Conservation (phyloP, 495 filamentous ascomycete genomes). For the Immersiella caudata region DNA sequence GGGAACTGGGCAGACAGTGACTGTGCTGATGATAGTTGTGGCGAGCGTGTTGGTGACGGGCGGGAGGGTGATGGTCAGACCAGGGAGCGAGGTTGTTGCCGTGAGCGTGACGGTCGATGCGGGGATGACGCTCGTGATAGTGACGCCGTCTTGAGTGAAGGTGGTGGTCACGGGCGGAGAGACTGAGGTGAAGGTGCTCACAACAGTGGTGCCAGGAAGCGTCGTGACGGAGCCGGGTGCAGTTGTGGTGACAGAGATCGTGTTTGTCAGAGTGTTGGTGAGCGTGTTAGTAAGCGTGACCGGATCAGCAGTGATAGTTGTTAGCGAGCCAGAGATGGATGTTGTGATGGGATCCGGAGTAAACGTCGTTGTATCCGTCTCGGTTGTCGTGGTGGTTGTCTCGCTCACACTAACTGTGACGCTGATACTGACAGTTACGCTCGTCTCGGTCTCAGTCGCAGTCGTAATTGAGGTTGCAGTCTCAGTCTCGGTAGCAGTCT, state of each 20-base stretch:
- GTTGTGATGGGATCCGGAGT: constrained; percentile 26
- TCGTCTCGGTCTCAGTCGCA: constrained; percentile 7
- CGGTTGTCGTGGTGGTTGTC: constrained; percentile 18
- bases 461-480: constrained; percentile 8
- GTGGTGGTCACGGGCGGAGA: constrained; percentile 32
- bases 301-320: constrained; percentile 28
- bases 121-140: constrained; percentile 36
- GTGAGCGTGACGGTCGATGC: constrained; percentile 31
- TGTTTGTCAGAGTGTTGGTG: constrained; percentile 33
- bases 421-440: not conserved
- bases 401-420: constrained; percentile 6
- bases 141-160: constrained; percentile 24
- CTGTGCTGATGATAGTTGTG: constrained; percentile 32
- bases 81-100: constrained; percentile 12
- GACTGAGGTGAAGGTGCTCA: constrained; percentile 26
- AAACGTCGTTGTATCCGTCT: constrained; percentile 19
- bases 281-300: constrained; percentile 12
- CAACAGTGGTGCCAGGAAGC: constrained; percentile 32
- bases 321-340: constrained; percentile 19
- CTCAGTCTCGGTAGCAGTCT: constrained; percentile 14
- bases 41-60: constrained; percentile 24
- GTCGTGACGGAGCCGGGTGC: constrained; percentile 24
- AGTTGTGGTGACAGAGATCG: constrained; percentile 10
- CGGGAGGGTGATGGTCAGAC: constrained; percentile 28
- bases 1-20: constrained; percentile 38